Evolutionary conservation across 192 early-diverging fungal species (phyloP), one percentile per base, ranked within the genome.

Genomic region (Neocallimastix lanati): DNA sequence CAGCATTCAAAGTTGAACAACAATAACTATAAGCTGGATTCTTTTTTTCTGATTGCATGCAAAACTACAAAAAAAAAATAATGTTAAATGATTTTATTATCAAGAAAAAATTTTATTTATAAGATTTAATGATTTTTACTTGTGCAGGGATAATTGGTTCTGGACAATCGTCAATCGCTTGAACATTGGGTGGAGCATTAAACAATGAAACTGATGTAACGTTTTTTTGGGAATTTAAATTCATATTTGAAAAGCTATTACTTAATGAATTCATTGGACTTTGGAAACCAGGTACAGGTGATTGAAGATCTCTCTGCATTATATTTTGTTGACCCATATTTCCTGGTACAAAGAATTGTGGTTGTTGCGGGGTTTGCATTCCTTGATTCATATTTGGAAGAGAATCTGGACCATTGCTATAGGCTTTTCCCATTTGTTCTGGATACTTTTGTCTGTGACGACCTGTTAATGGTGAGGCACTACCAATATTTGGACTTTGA

Each of bases 1-100:
- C 88, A 25, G 93, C 91, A 80, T 95, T 96, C 15, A 99, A 81
- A 16, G 97, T 99, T n/a, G 50, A 25, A 67, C 25, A 25, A n/a
- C 50, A 67, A 67, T 67, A 67, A 25, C 7, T 3, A 27, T 67
- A n/a, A 11, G 50, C 0, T 67, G 50, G 50, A 67, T 67, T 67
- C 18, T 67, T 67, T 21, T 67, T 67, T 67, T 67, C 50, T 67
- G 50, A 25, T n/a, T 67, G 50, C 50, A 67, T 67, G n/a, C 50
- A 67, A 67, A 67, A 67, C 50, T 67, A 27, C 30, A 33, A 33
- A 6, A 33, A 33, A 33, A 33, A 6, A 33, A 33, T 33, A 6
- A 33, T 33, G 3, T 33, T 33, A 33, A 33, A 33, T n/a, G n/a
- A n/a, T n/a, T n/a, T n/a, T n/a, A n/a, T n/a, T n/a, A n/a, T n/a